Evolutionary conservation across 2,329 filamentous ascomycete genomes (phyloP), one percentile per base, ranked within the genome.

Genomic region (Epicoccum sorghinum): DNA sequence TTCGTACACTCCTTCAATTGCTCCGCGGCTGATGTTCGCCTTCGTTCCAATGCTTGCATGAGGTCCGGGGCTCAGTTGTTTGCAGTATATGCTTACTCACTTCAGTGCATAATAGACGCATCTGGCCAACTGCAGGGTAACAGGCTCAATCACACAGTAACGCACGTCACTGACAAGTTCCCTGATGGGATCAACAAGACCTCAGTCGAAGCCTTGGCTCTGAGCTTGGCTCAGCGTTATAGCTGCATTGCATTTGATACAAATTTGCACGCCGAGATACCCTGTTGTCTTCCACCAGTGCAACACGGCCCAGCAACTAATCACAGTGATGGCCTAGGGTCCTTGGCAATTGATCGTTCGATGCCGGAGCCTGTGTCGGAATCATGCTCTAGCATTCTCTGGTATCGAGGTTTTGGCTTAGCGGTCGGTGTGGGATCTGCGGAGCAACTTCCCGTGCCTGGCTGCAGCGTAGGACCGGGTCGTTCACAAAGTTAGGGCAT

Each of bases 261-360:
- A 3, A 4, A 2, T 18, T 27, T 24, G 12, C 12, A 33, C 25
- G 29, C 36, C 27, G 13, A 33, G 36, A 29, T 30, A 52, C 48
- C 48, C 13, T 52, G 48, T 40, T 52, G 48, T 45, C 48, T 29
- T 35, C 35, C 33, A 42, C 13, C n/a, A 8, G 22, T n/a, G 38
- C 10, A 13, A 23, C 12, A n/a, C 14, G 24, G 35, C 22, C 32
- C 18, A 12, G 22, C 7, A 29, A 29, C 18, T 29, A 9, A 29
- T 6, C 9, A 10, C n/a, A n/a, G n/a, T 49, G 30, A 49, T 30
- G 24, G 27, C 23, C n/a, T 36, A 9, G 23, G 36, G 23, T 22
- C 29, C 22, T 12, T 10, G 25, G 23, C 38, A 36, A 29, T 24
- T 12, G 18, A 8, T 33, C 13, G 29, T 35, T 7, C 23, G n/a